A percentile compares a stretch with the other conserved stretches of the same genome.
Evolutionary conservation across 768 basidiomycete genomes (phyloP).

Genomic region (Mycena epipterygia): DNA sequence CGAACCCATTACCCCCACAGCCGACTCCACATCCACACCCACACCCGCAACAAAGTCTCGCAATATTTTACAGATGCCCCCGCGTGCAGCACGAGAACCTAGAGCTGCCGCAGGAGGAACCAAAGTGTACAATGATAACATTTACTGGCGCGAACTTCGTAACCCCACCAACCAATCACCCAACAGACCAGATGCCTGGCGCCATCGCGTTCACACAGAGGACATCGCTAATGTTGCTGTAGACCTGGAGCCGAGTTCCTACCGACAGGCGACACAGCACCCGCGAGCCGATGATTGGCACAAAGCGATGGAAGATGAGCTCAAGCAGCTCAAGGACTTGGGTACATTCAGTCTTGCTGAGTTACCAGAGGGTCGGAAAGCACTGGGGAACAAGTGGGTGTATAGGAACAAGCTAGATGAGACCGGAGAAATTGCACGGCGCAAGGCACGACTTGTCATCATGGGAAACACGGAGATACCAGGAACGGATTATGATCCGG

Average conservation of each 20-base stretch:
- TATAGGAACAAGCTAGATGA: slow-evolving; percentile 46
- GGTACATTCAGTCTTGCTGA: slow-evolving; percentile 28
- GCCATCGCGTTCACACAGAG: neutral
- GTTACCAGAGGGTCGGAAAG: slow-evolving; percentile 39
- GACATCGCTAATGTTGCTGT: slow-evolving; percentile 16
- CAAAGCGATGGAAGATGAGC: slow-evolving; percentile 10
- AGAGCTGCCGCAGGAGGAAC: neutral
- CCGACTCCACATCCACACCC: neutral
- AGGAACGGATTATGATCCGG: slow-evolving; percentile 47
- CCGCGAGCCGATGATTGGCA: slow-evolving; percentile 11
- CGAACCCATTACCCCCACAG: neutral
- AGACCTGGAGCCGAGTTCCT: slow-evolving; percentile 1
- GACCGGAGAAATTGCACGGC: slow-evolving; percentile 39
- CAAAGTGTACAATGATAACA: slow-evolving; percentile 13
- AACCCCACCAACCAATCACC: slow-evolving; percentile 8
- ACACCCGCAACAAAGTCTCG: neutral
- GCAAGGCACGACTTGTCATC: slow-evolving; percentile 52
- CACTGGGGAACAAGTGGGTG: slow-evolving; percentile 44
- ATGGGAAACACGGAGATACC: slow-evolving; percentile 49
- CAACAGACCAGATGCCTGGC: slow-evolving; percentile 13
- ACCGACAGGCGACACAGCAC: slow-evolving; percentile 4
- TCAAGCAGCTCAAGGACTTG: neutral
- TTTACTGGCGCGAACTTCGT: slow-evolving; percentile 4
- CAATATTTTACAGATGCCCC: slow-evolving; percentile 9
- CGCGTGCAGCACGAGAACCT: neutral